Evolutionary conservation across 1,284 basidiomycete genomes (phyloP).

Genomic region (Trametes polyzona): DNA sequence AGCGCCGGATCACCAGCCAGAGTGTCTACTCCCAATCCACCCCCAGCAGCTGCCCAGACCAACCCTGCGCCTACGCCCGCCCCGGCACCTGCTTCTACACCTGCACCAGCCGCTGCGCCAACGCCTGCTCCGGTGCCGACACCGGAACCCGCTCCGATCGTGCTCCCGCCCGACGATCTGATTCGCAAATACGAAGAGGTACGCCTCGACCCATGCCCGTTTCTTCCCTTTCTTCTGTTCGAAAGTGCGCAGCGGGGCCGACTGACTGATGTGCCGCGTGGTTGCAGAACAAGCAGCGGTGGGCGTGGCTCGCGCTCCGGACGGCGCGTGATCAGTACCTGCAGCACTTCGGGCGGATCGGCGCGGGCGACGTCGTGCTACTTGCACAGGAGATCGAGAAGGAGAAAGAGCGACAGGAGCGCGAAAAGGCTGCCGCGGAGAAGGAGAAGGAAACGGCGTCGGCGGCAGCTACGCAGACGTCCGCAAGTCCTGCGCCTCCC

Average conservation of each 20-base stretch:
- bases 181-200: conserved; percentile 17
- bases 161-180: conserved; percentile 10
- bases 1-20: conserved; percentile 28
- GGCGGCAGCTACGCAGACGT: background rate
- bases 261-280: background rate
- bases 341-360: conserved; percentile 76
- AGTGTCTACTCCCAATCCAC: conserved; percentile 35
- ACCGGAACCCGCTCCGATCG: conserved; percentile 7
- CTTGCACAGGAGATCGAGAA: conserved; percentile 72
- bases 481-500: conserved; percentile 18
- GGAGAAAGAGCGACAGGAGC: conserved; percentile 57
- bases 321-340: conserved; percentile 71
- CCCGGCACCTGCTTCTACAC: conserved; percentile 14
- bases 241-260: background rate
- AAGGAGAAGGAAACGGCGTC: conserved; percentile 5
- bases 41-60: conserved; percentile 17
- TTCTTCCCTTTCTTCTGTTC: background rate
- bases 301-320: conserved; percentile 80
- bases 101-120: conserved; percentile 20
- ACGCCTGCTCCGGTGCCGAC: conserved; percentile 7
- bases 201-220: background rate
- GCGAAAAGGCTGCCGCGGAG: conserved; percentile 31
- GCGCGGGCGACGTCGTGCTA: conserved; percentile 71
- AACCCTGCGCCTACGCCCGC: conserved; percentile 21
- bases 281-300: conserved; percentile 68